Conservation (phyloP, 306 rosid genomes). For the Ziziphus jujuba region DNA sequence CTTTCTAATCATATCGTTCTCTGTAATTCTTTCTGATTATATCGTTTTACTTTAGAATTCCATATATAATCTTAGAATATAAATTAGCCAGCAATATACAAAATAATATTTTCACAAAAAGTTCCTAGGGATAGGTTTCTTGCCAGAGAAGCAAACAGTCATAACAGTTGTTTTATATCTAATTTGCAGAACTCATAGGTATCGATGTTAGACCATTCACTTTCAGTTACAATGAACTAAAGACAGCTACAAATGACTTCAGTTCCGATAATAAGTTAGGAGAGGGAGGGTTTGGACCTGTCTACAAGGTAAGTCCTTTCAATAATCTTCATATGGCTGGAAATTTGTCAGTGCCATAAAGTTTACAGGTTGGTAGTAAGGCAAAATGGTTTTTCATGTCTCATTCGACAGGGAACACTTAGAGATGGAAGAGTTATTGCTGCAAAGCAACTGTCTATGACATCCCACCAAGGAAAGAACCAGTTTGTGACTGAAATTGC, state of each 20-base stretch:
- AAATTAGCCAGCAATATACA: no score
- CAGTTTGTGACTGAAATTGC: conserved; percentile 76
- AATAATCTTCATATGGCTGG: not conserved
- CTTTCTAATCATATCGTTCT: no score
- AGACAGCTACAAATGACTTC: conserved; percentile 47
- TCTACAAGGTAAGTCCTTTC: conserved; percentile 47
- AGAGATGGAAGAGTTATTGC: conserved; percentile 65
- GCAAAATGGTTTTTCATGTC: no score
- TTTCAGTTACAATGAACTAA: conserved; percentile 57
- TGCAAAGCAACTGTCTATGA: conserved; percentile 66
- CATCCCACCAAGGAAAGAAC: conserved; percentile 71
- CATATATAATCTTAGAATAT: no score
- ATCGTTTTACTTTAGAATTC: no score
- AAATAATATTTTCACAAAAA: no score
- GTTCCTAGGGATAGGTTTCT: no score
- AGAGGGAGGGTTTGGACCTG: conserved; percentile 86
- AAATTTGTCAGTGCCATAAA: no score
- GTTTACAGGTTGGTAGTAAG: no score
- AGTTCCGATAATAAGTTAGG: conserved; percentile 54
- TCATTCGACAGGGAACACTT: conserved; percentile 51
- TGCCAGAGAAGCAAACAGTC: no score
- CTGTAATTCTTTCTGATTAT: no score
- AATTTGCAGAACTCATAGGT: conserved; percentile 54
- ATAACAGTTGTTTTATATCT: not conserved
- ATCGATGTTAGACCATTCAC: conserved; percentile 60